Conservation (phyloP, 805 yeast species). For the Starmerella cellae region DNA sequence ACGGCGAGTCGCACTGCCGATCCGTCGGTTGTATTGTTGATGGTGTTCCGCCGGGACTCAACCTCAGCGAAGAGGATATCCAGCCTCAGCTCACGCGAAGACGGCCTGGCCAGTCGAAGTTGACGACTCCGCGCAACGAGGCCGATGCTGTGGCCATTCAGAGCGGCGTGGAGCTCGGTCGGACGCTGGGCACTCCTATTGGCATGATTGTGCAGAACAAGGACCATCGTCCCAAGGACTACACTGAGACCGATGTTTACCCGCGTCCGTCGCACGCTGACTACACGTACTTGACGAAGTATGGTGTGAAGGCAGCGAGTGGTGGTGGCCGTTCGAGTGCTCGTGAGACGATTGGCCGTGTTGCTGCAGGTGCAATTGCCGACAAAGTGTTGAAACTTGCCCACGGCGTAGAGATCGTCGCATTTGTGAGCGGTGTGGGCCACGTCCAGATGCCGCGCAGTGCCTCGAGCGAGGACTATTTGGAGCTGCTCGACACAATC, state of each 20-base stretch:
- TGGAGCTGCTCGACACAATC: slow-evolving; percentile 53
- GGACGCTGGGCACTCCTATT: slow-evolving; percentile 87
- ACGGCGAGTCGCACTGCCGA: slow-evolving; percentile 95
- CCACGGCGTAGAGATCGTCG: slow-evolving; percentile 82
- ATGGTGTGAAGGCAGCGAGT: slow-evolving; percentile 83
- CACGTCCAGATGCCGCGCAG: slow-evolving; percentile 61
- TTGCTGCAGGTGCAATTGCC: slow-evolving; percentile 97
- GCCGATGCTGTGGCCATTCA: slow-evolving; percentile 87
- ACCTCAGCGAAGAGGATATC: slow-evolving; percentile 68
- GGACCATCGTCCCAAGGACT: slow-evolving; percentile 95
- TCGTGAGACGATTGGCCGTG: slow-evolving; percentile 96
- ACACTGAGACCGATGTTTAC: slow-evolving; percentile 83
- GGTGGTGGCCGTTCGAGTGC: slow-evolving; percentile 98
- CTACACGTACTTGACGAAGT: slow-evolving; percentile 78
- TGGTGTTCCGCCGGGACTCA: slow-evolving; percentile 93
- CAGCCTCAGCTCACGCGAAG: slow-evolving; percentile 95
- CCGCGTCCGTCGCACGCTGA: slow-evolving; percentile 99
- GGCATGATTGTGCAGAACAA: slow-evolving; percentile 86
- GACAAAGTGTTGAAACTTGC: slow-evolving; percentile 73
- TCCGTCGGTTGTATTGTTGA: slow-evolving; percentile 98
- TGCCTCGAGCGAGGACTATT: slow-evolving; percentile 50
- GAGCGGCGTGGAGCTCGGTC: slow-evolving; percentile 84
- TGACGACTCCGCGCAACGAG: slow-evolving; percentile 91
- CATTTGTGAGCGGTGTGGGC: slow-evolving; percentile 92
- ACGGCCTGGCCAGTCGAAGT: slow-evolving; percentile 91